phyloP scores from a whole-genome alignment of 768 basidiomycete genomes.

The Cystoderma amianthinum region DNA sequence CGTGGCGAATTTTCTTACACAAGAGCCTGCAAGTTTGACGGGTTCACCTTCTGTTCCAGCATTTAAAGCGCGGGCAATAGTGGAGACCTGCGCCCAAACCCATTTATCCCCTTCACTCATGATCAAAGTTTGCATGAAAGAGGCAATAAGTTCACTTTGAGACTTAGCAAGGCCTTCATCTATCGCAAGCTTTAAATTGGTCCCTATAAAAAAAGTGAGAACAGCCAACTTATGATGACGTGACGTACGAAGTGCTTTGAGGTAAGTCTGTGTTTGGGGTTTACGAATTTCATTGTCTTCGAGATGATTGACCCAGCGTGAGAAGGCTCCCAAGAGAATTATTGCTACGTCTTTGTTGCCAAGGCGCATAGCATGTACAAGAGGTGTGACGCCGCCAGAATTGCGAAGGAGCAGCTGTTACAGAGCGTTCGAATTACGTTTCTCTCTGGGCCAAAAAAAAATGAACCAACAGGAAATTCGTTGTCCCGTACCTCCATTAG shows the following conservation, averaged over 20 bases:
- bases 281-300: conserved; percentile 73
- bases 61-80: conserved; percentile 63
- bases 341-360: conserved; percentile 85
- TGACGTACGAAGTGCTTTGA: conserved; percentile 73
- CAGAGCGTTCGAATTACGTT: background rate
- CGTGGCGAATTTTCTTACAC: conserved; percentile 84
- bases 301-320: conserved; percentile 85
- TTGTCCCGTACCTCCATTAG: conserved; percentile 80
- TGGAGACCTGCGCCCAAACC: conserved; percentile 67
- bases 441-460: background rate
- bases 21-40: conserved; percentile 63
- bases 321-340: conserved; percentile 82
- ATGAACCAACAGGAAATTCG: conserved; percentile 62
- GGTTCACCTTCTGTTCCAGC: conserved; percentile 65
- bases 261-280: conserved; percentile 57
- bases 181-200: conserved; percentile 88
- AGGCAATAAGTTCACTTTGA: conserved; percentile 81
- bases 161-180: conserved; percentile 79
- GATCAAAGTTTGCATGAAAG: conserved; percentile 89
- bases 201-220: conserved; percentile 30
- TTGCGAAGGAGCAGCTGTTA: conserved; percentile 72
- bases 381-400: conserved; percentile 79
- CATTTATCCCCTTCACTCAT: conserved; percentile 96
- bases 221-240: background rate
- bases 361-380: conserved; percentile 86